Conservation (phyloP, 306 rosid species). For the Carpinus fangiana region DNA sequence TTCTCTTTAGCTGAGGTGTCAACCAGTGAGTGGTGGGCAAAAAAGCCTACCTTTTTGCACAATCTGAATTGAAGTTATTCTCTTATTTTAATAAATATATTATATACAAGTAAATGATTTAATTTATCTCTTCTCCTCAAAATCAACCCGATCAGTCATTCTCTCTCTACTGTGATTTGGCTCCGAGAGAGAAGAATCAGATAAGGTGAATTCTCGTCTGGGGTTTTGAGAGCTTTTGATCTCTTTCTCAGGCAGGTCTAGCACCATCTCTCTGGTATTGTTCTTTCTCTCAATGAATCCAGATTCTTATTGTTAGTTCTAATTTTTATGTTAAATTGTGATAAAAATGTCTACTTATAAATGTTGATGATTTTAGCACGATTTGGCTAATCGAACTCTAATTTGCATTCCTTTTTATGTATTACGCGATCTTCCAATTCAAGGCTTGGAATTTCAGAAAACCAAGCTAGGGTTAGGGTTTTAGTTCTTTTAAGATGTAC, state of each 20-base stretch:
- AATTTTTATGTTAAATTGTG: neutral
- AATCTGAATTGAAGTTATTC: no score
- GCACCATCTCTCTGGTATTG: slow-evolving; percentile 1
- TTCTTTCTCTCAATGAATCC: neutral
- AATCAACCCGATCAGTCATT: slow-evolving; percentile 58
- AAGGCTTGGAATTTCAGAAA: neutral
- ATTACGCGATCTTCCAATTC: slow-evolving; percentile 10
- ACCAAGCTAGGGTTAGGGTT: neutral
- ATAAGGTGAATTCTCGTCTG: slow-evolving; percentile 42
- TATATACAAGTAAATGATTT: neutral
- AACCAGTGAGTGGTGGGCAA: no score
- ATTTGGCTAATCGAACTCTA: slow-evolving; percentile 5
- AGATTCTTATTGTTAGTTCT: neutral
- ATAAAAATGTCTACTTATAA: neutral
- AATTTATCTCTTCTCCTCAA: slow-evolving; percentile 20
- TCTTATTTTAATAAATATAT: neutral
- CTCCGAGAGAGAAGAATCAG: slow-evolving; percentile 23
- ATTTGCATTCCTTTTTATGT: neutral
- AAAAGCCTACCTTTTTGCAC: no score
- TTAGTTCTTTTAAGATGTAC: slow-evolving; percentile 45
- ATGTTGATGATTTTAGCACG: neutral
- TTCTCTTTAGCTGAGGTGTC: no score
- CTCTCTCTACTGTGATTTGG: slow-evolving; percentile 26
- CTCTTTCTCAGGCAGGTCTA: neutral
- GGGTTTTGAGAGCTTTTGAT: slow-evolving; percentile 17